Percentiles rank a stretch among this genome's conserved stretches.
Evolutionary conservation across 139 green algal species (phyloP).

Genomic region (Pedinophyceae sp.): DNA sequence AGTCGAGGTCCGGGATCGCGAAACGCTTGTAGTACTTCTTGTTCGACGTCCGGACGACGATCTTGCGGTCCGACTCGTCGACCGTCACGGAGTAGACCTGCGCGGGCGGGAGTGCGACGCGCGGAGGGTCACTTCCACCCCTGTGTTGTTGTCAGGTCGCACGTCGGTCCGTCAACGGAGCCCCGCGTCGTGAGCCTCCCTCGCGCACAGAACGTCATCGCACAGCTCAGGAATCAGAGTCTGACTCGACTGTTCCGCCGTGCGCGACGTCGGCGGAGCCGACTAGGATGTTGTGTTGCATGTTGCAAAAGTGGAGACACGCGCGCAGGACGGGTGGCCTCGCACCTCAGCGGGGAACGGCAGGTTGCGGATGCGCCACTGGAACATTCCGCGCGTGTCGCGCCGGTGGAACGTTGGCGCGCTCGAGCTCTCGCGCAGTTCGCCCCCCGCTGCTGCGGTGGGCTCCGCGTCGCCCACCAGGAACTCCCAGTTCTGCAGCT

Average conservation of each 20-base stretch:
- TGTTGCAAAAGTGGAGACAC: too few species aligned
- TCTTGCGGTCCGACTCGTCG: conserved; percentile 12
- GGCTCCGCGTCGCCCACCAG: conserved; percentile 13
- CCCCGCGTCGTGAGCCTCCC: too few species aligned
- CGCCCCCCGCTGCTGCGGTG: neutral
- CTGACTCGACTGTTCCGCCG: too few species aligned
- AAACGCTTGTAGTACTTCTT: conserved; percentile 35
- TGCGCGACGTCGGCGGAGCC: too few species aligned
- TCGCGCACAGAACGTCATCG: too few species aligned
- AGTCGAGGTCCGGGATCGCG: conserved; percentile 19
- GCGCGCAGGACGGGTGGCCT: too few species aligned
- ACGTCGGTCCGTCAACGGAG: too few species aligned
- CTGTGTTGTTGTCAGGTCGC: too few species aligned
- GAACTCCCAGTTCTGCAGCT: conserved; percentile 19
- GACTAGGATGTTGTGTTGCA: too few species aligned
- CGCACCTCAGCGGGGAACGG: conserved; percentile 19
- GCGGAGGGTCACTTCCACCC: too few species aligned
- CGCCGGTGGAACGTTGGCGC: conserved; percentile 16
- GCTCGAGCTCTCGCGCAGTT: neutral
- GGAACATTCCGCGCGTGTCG: conserved; percentile 17
- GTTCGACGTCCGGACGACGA: conserved; percentile 24
- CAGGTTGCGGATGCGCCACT: conserved; percentile 29
- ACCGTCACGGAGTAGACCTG: conserved; percentile 14
- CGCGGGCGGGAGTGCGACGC: too few species aligned
- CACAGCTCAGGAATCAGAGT: too few species aligned